Evolutionary conservation across 768 basidiomycete species (phyloP).

Genomic region (Gymnopilus dilepis): DNA sequence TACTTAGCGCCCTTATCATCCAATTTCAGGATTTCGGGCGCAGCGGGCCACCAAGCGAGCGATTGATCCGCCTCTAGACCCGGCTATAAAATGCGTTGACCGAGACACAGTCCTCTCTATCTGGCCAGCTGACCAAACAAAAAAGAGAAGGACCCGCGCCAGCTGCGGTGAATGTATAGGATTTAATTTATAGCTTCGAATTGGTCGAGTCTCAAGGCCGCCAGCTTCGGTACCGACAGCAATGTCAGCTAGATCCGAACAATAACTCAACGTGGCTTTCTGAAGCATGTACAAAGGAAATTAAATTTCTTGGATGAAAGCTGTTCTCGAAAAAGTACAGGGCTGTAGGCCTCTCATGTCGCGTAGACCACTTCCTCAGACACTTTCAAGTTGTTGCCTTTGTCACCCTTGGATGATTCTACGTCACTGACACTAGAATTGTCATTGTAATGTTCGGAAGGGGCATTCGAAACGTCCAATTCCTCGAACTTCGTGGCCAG

Average conservation of each 20-base stretch:
- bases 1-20: too few relatives aligned
- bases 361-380: conserved; percentile 12
- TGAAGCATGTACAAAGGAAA: neutral
- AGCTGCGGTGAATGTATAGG: neutral
- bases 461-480: conserved; percentile 52
- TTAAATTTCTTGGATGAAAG: neutral
- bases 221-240: neutral
- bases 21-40: too few relatives aligned
- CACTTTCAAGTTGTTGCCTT: conserved; percentile 8
- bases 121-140: neutral
- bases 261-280: neutral
- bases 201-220: neutral
- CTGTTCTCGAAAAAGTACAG: neutral
- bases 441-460: conserved; percentile 13
- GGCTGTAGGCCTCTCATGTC: neutral
- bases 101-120: neutral
- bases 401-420: conserved; percentile 12
- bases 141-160: neutral
- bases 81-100: neutral
- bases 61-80: too few relatives aligned
- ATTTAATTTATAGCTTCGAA: neutral
- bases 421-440: conserved; percentile 17
- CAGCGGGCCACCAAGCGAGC: too few relatives aligned
- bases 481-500: conserved; percentile 54
- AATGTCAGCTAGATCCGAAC: neutral